Base-by-base conservation (phyloP, 2,329 filamentous ascomycete genomes). In the Diaporthe sp. region DNA sequence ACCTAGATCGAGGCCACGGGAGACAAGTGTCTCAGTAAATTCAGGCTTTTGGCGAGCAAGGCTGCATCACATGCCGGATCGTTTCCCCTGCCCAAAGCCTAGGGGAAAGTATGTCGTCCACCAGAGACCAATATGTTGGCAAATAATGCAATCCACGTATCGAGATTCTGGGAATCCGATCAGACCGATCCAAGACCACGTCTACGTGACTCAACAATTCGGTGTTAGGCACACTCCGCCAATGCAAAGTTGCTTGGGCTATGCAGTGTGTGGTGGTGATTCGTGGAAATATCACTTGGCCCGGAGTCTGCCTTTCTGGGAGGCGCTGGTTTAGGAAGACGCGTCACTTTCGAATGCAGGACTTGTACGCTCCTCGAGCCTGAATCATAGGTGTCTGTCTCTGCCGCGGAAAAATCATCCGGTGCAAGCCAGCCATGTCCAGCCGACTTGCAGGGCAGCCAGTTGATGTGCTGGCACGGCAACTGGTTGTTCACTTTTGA, bases 61-160 rank as follows among this genome's bases (percentile, higher is more conserved):
- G 70, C 74, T 73, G 71, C 62, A 69, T 70, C 74, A 65, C 71
- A 73, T 70, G 74, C 73, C 49, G 31, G 4, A 19, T 25, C 12
- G 46, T 3, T 39, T 10, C 12, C 65, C 65, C 34, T 53, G 17
- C 46, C 10, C 34, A 53, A 37, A 39, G 31, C 65, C 8, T 10
- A 25, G 49, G 65, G 13, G 15, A 34, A n/a, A 22, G 31, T 31
- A 31, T 31, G 31, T 15, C 49, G 65, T 19, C 31, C n/a, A 25
- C 7, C 46, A 28, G 13, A 8, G n/a, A 25, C 49, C 46, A 39
- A 37, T 53, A 53, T 68, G 22, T 19, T 46, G 68, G 19, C 53
- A 39, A 68, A 53, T 25, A 53, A 68, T 39, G 65, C 34, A 37
- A 3, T 13, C 65, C 46, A 25, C 44, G 8, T 15, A 51, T 53